Evolutionary conservation across 768 basidiomycete species (phyloP).

Genomic region (Naganishia vishniacii): DNA sequence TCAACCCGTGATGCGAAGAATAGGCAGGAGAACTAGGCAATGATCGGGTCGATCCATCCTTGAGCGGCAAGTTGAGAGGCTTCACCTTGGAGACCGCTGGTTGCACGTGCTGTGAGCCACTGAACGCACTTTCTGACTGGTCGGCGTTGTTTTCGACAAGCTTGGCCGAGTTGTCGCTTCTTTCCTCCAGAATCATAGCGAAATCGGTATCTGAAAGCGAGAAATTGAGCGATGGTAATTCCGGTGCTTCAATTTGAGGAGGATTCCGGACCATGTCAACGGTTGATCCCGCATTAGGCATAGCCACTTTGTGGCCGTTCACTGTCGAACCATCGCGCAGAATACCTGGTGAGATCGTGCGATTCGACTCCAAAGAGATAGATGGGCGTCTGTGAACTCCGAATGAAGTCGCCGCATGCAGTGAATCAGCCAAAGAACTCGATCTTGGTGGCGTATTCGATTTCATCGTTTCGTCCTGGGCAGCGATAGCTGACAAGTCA

Average conservation of each 20-base stretch:
- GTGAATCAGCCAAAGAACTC: conserved; percentile 37
- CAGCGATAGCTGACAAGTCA: conserved; percentile 11
- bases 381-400: not conserved
- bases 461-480: conserved; percentile 16
- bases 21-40: conserved; percentile 11
- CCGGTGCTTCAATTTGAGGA: conserved; percentile 66
- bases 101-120: not conserved
- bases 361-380: conserved; percentile 1
- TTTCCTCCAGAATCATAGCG: conserved; percentile 44
- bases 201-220: conserved; percentile 80
- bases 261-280: not conserved
- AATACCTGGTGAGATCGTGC: not conserved
- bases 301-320: not conserved
- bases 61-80: not conserved
- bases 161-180: conserved; percentile 26
- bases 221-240: conserved; percentile 83
- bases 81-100: conserved; percentile 2
- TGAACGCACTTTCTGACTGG: not conserved
- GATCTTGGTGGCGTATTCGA: conserved; percentile 34
- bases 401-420: conserved; percentile 19
- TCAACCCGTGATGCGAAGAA: not conserved
- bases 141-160: not conserved
- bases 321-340: not conserved
- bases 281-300: not conserved
- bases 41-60: conserved; percentile 8